Evolutionary conservation across 2,329 filamentous ascomycete species (phyloP).

Genomic region (Zymoseptoria passerinii): DNA sequence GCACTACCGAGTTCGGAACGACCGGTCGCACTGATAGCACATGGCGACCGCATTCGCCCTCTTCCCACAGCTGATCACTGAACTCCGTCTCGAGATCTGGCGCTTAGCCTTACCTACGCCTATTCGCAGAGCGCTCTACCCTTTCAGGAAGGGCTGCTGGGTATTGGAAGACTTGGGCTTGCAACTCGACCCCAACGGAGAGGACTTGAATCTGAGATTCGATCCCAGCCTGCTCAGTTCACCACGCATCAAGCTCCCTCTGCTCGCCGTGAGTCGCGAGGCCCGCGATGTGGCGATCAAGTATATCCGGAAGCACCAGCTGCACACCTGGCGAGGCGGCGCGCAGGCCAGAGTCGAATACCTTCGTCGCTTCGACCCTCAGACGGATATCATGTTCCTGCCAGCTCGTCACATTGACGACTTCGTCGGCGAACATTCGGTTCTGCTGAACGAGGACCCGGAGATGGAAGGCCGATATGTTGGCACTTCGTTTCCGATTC

Average conservation of each 20-base stretch:
- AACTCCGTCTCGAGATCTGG: constrained; percentile 2
- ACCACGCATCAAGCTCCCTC: neutral
- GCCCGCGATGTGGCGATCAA: constrained; percentile 1
- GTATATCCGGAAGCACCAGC: neutral
- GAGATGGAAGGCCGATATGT: neutral
- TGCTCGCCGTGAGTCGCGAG: constrained; percentile 1
- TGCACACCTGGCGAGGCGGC: neutral
- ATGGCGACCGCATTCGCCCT: constrained; percentile 3
- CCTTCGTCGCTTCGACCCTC: neutral
- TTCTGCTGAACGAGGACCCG: neutral
- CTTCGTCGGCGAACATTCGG: neutral
- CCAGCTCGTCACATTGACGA: neutral
- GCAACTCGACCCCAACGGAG: constrained; percentile 3
- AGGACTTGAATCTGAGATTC: constrained; percentile 1
- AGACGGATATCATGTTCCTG: constrained; percentile 1
- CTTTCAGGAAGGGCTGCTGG: neutral
- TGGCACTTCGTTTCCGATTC: neutral
- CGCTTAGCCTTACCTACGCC: neutral
- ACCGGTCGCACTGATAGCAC: neutral
- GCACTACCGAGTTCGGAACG: too few relatives aligned
- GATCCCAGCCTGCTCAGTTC: neutral
- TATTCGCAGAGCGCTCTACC: neutral
- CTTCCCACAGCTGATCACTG: constrained; percentile 2
- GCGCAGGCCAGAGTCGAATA: neutral
- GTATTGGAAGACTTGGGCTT: constrained; percentile 1